Percentiles rank a stretch among this genome's conserved stretches.
Conservation (phyloP, 495 filamentous ascomycete species). For the Achaetomiella virescens region DNA sequence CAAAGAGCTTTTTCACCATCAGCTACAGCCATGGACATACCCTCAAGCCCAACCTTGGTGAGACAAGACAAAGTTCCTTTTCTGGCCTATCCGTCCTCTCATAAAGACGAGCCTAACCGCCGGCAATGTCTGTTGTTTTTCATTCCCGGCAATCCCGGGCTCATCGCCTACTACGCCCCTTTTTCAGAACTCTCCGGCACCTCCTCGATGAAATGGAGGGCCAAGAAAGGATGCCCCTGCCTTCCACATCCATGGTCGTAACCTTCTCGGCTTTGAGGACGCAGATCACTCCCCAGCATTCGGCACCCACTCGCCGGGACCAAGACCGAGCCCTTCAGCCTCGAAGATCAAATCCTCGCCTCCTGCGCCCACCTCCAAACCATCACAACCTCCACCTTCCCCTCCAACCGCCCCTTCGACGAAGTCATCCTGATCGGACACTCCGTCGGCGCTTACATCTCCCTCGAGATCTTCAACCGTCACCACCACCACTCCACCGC, state of each 20-base stretch:
- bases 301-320: slow-evolving; percentile 6
- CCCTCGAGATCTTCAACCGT: slow-evolving; percentile 62
- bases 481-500: slow-evolving; percentile 6
- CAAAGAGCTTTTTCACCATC: neutral
- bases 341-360: slow-evolving; percentile 59
- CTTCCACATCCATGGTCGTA: slow-evolving; percentile 62
- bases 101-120: neutral
- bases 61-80: slow-evolving; percentile 4
- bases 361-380: slow-evolving; percentile 34
- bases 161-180: slow-evolving; percentile 75
- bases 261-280: slow-evolving; percentile 68
- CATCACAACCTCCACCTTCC: slow-evolving; percentile 3
- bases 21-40: neutral
- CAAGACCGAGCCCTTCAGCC: slow-evolving; percentile 33
- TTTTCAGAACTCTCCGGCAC: slow-evolving; percentile 45
- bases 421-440: slow-evolving; percentile 75
- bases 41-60: neutral
- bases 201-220: slow-evolving; percentile 29
- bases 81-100: slow-evolving; percentile 13
- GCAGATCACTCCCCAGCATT: slow-evolving; percentile 37
- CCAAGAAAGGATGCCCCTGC: neutral
- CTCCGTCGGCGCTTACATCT: slow-evolving; percentile 73
- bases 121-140: slow-evolving; percentile 48
- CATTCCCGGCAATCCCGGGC: slow-evolving; percentile 81
- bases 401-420: slow-evolving; percentile 23